Conservation (phyloP, 192 early-diverging fungal genomes). For the Rhizoclosmatium sp. region DNA sequence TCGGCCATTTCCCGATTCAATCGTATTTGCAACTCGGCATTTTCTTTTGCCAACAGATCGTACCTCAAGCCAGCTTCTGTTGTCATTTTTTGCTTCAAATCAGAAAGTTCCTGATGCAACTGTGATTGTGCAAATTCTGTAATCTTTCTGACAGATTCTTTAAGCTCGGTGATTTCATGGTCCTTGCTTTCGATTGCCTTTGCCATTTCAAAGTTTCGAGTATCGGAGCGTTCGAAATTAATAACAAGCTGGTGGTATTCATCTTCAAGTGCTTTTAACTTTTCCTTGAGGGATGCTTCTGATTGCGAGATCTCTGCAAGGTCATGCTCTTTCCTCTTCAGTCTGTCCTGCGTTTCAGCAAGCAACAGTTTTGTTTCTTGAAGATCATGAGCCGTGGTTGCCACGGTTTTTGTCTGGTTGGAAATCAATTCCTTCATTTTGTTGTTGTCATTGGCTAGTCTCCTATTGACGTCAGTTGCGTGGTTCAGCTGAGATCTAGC, state of each 20-base stretch:
- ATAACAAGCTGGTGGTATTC: constrained; percentile 23
- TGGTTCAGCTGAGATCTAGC: constrained; percentile 14
- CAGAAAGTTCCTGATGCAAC: constrained; percentile 34
- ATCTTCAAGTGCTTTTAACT: constrained; percentile 37
- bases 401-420: constrained; percentile 29
- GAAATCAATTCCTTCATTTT: constrained; percentile 40
- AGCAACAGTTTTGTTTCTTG: constrained; percentile 25
- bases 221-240: constrained; percentile 21
- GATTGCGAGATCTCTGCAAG: constrained; percentile 8
- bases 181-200: constrained; percentile 34
- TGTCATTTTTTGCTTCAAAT: constrained; percentile 34
- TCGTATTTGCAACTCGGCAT: constrained; percentile 24
- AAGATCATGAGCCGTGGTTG: constrained; percentile 18
- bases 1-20: constrained; percentile 40
- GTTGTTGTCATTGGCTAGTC: constrained; percentile 28
- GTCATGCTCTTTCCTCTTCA: constrained; percentile 31
- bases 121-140: constrained; percentile 25
- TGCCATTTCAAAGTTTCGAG: constrained; percentile 25
- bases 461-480: constrained; percentile 33
- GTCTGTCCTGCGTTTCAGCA: constrained; percentile 34
- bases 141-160: constrained; percentile 32
- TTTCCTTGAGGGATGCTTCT: constrained; percentile 15
- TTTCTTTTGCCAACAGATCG: constrained; percentile 32
- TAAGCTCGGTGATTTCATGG: constrained; percentile 29
- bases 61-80: constrained; percentile 26